Base-by-base conservation (phyloP, 2,329 filamentous ascomycete species). In the Cercospora sesami region DNA sequence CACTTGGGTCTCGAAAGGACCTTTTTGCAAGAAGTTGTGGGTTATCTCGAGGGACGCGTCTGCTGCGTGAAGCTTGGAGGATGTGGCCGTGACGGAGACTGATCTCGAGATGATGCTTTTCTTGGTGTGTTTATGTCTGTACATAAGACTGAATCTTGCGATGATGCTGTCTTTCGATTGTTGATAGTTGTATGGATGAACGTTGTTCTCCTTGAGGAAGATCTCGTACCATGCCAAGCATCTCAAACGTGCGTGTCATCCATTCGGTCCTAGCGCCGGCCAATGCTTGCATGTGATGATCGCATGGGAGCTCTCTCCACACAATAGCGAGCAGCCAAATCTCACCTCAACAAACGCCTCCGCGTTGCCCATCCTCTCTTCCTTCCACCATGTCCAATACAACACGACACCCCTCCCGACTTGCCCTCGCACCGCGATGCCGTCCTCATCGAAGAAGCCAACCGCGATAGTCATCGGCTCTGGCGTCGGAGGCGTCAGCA, bases 401-500 rank as follows among this genome's bases (percentile, higher is more conserved):
- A 21, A 36, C 26, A 45, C 39, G 39, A 8, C 9, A 3, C 14
- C 26, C 39, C 16, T 62, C 26, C 14, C 36, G 16, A 6, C 28
- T 7, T 21, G 12, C 18, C 23, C 6, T 16, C 7, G 26, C 60
- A 48, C 12, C 16, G 12, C 60, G 7, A 62, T 51, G 23, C 2
- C 45, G 28, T 23, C 45, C 26, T n/a, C 61, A 23, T 39, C 61
- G 26, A 84, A 82, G 75, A 62, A 51, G 14, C 39, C 39, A n/a
- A 86, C 80, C 53, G 86, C 83, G 28, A 82, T 87, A 48, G 79
- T 88, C 30, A 80, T 87, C 66, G 86, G 90, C 70, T 90, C 90
- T 31, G 91, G 91, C 68, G 87, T 87, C 57, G 91, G 90, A 61
- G 90, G 90, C 67, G 86, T 91, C 51, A 86, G 89, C n/a, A 88